Evolutionary conservation across 441 rosid genomes (phyloP).

Genomic region (Flueggea neowawraea): DNA sequence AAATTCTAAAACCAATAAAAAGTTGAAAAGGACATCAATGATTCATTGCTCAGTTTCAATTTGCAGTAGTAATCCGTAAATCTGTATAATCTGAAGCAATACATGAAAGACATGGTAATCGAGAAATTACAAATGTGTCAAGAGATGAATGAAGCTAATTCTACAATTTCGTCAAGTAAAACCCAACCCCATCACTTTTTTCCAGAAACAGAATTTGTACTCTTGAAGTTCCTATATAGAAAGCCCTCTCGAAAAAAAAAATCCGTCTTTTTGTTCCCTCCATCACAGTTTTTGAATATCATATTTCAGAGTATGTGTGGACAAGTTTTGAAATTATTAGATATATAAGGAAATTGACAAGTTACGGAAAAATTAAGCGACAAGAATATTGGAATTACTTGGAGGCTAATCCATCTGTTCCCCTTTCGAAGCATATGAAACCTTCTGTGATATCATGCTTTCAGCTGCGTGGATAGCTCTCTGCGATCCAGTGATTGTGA

Average conservation of each 20-base stretch:
- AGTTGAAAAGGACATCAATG: too few relatives aligned
- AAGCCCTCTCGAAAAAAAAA: conserved; percentile 13
- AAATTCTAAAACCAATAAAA: too few relatives aligned
- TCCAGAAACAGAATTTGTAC: conserved; percentile 5
- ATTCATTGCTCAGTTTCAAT: neutral
- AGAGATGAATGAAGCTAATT: conserved; percentile 17
- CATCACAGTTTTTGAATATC: conserved; percentile 10
- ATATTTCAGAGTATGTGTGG: conserved; percentile 1
- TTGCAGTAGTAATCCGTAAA: neutral
- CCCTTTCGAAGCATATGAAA: conserved; percentile 85
- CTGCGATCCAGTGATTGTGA: conserved; percentile 89
- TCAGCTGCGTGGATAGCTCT: conserved; percentile 87
- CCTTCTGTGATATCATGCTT: conserved; percentile 93
- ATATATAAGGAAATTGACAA: conserved; percentile 10
- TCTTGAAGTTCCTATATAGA: conserved; percentile 11
- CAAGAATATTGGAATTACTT: conserved; percentile 15
- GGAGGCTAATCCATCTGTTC: conserved; percentile 38
- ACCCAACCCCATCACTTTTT: conserved; percentile 12
- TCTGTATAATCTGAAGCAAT: neutral
- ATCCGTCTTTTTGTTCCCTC: conserved; percentile 8
- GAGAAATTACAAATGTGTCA: conserved; percentile 25
- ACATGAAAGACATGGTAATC: conserved; percentile 7
- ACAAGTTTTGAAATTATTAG: conserved; percentile 13
- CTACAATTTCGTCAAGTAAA: conserved; percentile 9
- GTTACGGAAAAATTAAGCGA: conserved; percentile 14